Conservation (phyloP, 2,329 filamentous ascomycete species). For the Sporothrix curviconia region DNA sequence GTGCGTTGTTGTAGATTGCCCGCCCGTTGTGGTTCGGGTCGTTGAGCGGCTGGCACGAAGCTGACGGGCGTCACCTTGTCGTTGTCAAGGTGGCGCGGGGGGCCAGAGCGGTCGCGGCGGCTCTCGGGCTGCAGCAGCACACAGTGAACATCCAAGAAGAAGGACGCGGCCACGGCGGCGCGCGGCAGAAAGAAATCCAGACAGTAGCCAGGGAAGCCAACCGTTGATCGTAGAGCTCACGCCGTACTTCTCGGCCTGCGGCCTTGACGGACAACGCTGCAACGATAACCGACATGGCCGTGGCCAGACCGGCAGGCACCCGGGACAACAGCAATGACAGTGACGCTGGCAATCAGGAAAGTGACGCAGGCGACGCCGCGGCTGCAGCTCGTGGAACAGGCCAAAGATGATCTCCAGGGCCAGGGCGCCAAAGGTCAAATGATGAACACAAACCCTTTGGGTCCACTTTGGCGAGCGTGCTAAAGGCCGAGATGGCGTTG, state of each 20-base stretch:
- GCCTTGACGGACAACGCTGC: conserved; percentile 61
- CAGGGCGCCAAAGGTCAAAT: conserved; percentile 64
- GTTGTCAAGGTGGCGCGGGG: conserved; percentile 30
- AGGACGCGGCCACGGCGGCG: conserved; percentile 64
- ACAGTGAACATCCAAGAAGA: conserved; percentile 91
- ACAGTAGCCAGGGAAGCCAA: conserved; percentile 59
- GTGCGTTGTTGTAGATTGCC: conserved; percentile 33
- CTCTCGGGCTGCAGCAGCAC: conserved; percentile 78
- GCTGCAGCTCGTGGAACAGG: conserved; percentile 74
- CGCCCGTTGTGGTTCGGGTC: conserved; percentile 29
- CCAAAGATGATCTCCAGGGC: conserved; percentile 68
- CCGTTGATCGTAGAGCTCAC: conserved; percentile 61
- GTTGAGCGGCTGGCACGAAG: conserved; percentile 40
- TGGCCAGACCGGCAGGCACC: conserved; percentile 66
- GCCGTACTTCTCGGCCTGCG: conserved; percentile 63
- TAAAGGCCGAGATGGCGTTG: conserved; percentile 65
- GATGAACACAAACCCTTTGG: conserved; percentile 71
- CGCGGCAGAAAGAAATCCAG: conserved; percentile 77
- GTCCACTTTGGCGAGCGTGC: conserved; percentile 73
- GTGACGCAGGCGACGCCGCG: conserved; percentile 76
- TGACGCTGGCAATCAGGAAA: conserved; percentile 64
- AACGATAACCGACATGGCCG: conserved; percentile 65
- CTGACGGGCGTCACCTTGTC: conserved; percentile 46
- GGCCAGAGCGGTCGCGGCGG: conserved; percentile 25
- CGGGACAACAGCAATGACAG: conserved; percentile 46